These are phyloP conservation scores for Epichloe aotearoae DNA, from an alignment of 2,329 filamentous ascomycete genomes.

Conservation along the genomic window DNA sequence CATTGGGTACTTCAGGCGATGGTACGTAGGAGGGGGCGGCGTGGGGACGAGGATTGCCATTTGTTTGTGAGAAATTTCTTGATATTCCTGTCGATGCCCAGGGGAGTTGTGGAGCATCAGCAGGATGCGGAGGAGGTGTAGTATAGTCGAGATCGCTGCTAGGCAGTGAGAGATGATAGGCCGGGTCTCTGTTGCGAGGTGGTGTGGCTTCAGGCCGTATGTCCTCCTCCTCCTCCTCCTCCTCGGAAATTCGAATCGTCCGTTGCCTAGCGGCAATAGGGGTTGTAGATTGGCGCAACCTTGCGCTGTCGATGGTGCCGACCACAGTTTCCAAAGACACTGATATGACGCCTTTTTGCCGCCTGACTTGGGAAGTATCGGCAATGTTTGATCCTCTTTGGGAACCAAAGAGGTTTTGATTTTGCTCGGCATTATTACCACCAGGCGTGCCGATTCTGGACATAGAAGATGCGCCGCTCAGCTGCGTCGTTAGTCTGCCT, in stretches of 20 bases:
- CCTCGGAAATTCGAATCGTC: slow-evolving; percentile 16
- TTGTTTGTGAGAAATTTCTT: slow-evolving; percentile 7
- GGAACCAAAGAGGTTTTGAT: slow-evolving; percentile 16
- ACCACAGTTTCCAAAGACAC: slow-evolving; percentile 78
- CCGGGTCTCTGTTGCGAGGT: slow-evolving; percentile 1
- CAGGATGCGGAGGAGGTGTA: slow-evolving; percentile 6
- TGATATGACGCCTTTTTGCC: slow-evolving; percentile 84
- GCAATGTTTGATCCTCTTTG: slow-evolving; percentile 50
- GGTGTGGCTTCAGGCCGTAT: slow-evolving; percentile 11
- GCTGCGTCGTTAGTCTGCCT: slow-evolving; percentile 65
- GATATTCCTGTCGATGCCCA: background rate
- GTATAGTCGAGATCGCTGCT: slow-evolving; percentile 21
- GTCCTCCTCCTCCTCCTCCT: slow-evolving; percentile 11
- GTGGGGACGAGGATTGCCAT: slow-evolving; percentile 9
- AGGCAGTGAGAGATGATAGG: slow-evolving; percentile 8
- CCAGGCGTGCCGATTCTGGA: slow-evolving; percentile 26
- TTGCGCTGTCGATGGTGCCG: slow-evolving; percentile 66
- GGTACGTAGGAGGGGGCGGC: slow-evolving; percentile 38
- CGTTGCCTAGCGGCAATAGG: slow-evolving; percentile 13
- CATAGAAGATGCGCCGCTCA: slow-evolving; percentile 48
- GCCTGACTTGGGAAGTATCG: slow-evolving; percentile 72
- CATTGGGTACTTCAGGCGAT: slow-evolving; percentile 44
- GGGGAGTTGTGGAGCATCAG: slow-evolving; percentile 5
- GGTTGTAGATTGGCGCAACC: slow-evolving; percentile 14
- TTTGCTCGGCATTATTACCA: slow-evolving; percentile 15